Base-by-base conservation (phyloP, 2,329 filamentous ascomycete species). In the Raffaelea ambrosiae region DNA sequence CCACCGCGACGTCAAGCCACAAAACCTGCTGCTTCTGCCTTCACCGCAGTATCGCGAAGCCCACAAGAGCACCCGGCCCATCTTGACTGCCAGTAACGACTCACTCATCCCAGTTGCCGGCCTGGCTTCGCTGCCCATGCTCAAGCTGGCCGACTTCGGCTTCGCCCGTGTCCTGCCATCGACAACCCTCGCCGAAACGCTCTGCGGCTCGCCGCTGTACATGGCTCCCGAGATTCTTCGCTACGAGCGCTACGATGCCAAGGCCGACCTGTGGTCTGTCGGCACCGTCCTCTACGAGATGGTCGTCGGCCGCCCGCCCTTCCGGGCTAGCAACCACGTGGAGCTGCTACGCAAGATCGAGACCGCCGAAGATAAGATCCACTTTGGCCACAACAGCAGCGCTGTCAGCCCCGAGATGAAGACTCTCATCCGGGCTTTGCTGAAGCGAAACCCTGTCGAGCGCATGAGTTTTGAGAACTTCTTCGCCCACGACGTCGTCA, bases 111-210 rank as follows among this genome's bases (percentile, higher is more conserved):
- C 91, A 4, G 78, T 84, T 22, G 83, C 84, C 22, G 93, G 93
- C 8, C 71, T 98, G 26, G 75, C 80, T 46, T 93, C 89, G 18
- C 68, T 98, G 39, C 93, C 93, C 4, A 94, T 97, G 84, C 79
- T 98, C 51, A 98, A 98, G 69, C 83, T 98, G 57, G 93, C 93
- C 49, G 93, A 98, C 68, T 98, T 98, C 61, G 93, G 93, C n/a
- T 98, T 98, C 63, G 93, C 93, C 48, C 83, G 93, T 48, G 88
- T 94, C 48, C 71, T 98, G 43, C 91, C 93, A 2, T 83, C 87
- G 8, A 95, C 91, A 0, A 91, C 90, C 5, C 76, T 98, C 53
- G 93, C 93, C 11, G 93, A 98, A 64, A 98, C 93, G 0, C 79
- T 98, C 0, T 98, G 93, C 64, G 93, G 93, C 18, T 97, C 93